Evolutionary conservation across 805 yeast genomes (phyloP).

Genomic region (Cephaloascus fragrans): DNA sequence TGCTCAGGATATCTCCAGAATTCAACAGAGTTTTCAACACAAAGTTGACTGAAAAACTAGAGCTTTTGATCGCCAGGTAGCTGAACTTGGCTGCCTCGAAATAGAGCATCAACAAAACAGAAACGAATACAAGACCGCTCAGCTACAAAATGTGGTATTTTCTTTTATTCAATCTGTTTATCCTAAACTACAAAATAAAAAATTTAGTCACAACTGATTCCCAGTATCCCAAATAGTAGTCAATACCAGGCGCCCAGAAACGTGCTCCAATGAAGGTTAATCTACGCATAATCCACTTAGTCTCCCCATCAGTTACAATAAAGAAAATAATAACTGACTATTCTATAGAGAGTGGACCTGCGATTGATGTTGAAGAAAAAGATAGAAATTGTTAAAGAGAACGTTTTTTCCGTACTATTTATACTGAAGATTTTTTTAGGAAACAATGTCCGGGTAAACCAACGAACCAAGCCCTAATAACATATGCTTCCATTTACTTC

Average conservation of each 20-base stretch:
- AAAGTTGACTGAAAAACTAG: background rate
- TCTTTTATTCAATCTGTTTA: too few relatives aligned
- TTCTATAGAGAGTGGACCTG: conserved; percentile 20
- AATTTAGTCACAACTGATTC: conserved; percentile 36
- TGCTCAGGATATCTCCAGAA: background rate
- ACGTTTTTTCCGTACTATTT: too few relatives aligned
- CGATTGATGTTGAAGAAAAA: conserved; percentile 25
- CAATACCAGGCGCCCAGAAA: conserved; percentile 38
- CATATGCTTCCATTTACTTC: too few relatives aligned
- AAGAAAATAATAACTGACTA: conserved; percentile 5
- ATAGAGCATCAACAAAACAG: too few relatives aligned
- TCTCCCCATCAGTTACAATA: conserved; percentile 12
- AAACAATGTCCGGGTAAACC: too few relatives aligned
- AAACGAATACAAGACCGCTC: too few relatives aligned
- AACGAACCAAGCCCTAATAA: too few relatives aligned
- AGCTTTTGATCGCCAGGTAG: too few relatives aligned
- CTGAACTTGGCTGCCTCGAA: background rate
- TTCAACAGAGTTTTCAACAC: background rate
- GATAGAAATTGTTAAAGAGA: too few relatives aligned
- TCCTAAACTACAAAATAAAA: too few relatives aligned
- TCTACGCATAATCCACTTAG: conserved; percentile 27
- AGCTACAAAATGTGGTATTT: too few relatives aligned
- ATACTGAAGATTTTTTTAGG: too few relatives aligned
- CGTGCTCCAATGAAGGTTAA: conserved; percentile 29
- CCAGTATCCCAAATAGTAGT: conserved; percentile 28